These are phyloP conservation scores for Sugiyamaella chiloensis DNA, from an alignment of 805 yeast species.

Conservation along the genomic window DNA sequence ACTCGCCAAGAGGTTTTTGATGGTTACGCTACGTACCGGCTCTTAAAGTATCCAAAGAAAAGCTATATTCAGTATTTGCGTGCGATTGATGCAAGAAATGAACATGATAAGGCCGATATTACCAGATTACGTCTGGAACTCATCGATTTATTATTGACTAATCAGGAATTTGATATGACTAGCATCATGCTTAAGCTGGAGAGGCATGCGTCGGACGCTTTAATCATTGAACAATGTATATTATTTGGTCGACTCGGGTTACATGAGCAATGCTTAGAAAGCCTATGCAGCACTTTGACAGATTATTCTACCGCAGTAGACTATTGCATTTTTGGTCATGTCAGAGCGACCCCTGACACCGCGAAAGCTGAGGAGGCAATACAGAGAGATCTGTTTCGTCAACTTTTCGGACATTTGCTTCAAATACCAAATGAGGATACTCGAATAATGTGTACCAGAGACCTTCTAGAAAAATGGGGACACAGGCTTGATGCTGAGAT, in stretches of 20 bases:
- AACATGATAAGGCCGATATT: conserved; percentile 14
- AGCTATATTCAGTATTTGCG: conserved; percentile 27
- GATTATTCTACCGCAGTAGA: conserved; percentile 36
- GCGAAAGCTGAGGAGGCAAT: conserved; percentile 13
- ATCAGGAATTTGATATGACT: conserved; percentile 25
- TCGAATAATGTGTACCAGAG: conserved; percentile 25
- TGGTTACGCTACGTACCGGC: conserved; percentile 22
- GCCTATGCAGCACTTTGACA: conserved; percentile 30
- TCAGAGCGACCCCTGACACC: conserved; percentile 9
- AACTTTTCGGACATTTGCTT: conserved; percentile 29
- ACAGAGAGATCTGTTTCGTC: conserved; percentile 27
- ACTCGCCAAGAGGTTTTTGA: conserved; percentile 21
- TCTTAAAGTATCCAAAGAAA: conserved; percentile 34
- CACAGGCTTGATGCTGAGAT: conserved; percentile 27
- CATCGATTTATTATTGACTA: conserved; percentile 24
- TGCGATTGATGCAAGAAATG: conserved; percentile 9
- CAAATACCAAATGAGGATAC: conserved; percentile 21
- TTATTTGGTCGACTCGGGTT: conserved; percentile 33
- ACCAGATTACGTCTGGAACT: conserved; percentile 26
- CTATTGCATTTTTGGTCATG: conserved; percentile 31
- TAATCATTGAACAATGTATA: conserved; percentile 34
- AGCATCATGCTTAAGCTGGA: conserved; percentile 26
- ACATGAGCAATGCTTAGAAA: conserved; percentile 33
- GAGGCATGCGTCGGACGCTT: conserved; percentile 23
- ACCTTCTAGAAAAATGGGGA: conserved; percentile 31